Percentiles rank a stretch among this genome's conserved stretches.
These are phyloP conservation scores for Metarhizium anisopliae DNA, from an alignment of 2,329 filamentous ascomycete species.

Conservation along the genomic window DNA sequence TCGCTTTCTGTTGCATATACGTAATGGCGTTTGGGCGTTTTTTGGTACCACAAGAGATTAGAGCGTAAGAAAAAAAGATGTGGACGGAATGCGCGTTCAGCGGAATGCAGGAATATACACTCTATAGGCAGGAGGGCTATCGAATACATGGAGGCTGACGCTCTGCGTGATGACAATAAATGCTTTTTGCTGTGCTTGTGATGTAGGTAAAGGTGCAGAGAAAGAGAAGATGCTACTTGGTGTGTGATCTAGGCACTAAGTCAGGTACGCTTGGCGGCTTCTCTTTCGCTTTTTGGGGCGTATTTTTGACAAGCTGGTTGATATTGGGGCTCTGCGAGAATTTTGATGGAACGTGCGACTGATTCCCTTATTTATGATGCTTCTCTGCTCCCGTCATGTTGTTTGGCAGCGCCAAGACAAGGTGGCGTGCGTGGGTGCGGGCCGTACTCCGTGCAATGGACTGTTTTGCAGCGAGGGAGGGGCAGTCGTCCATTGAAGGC, in stretches of 20 bases:
- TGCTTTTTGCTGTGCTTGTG: too few relatives aligned
- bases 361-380: too few relatives aligned
- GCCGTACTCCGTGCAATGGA: neutral
- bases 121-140: neutral
- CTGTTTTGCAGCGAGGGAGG: too few relatives aligned
- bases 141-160: neutral
- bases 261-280: too few relatives aligned
- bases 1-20: constrained; percentile 12
- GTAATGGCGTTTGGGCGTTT: constrained; percentile 19
- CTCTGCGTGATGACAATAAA: too few relatives aligned
- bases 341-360: too few relatives aligned
- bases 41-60: constrained; percentile 3
- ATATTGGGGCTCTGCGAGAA: too few relatives aligned
- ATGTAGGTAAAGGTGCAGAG: too few relatives aligned
- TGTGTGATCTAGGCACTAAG: too few relatives aligned
- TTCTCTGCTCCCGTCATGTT: neutral
- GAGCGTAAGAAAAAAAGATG: neutral
- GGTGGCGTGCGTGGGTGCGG: neutral
- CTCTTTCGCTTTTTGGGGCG: too few relatives aligned
- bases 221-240: too few relatives aligned
- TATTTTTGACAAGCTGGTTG: too few relatives aligned
- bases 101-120: neutral
- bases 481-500: constrained; percentile 9
- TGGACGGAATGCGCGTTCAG: neutral
- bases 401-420: neutral